These are phyloP conservation scores for Crepidotus sp. DNA, from an alignment of 1,284 basidiomycete species.

Conservation along the genomic window DNA sequence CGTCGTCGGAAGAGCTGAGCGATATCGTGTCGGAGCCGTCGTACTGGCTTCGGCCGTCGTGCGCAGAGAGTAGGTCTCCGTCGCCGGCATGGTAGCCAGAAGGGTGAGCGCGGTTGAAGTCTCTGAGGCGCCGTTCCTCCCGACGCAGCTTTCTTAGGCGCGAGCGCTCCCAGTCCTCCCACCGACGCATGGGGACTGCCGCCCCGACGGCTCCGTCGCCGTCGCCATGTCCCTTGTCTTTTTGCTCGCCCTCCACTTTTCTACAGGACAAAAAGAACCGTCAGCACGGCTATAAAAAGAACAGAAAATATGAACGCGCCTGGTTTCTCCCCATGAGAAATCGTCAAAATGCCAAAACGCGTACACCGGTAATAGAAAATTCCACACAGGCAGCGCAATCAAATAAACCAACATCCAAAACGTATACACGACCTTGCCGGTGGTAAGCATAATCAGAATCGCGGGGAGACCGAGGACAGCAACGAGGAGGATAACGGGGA, in stretches of 20 bases:
- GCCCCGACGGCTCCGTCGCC: slow-evolving; percentile 51
- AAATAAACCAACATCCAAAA: slow-evolving; percentile 98
- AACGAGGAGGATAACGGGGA: slow-evolving; percentile 84
- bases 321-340: slow-evolving; percentile 97
- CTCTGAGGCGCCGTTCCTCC: slow-evolving; percentile 76
- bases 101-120: slow-evolving; percentile 70
- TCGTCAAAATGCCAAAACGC: slow-evolving; percentile 99
- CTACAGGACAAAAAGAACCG: slow-evolving; percentile 40
- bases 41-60: slow-evolving; percentile 52
- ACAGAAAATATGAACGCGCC: slow-evolving; percentile 41
- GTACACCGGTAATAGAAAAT: slow-evolving; percentile 83
- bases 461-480: slow-evolving; percentile 92
- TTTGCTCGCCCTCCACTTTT: slow-evolving; percentile 87
- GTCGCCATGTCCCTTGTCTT: slow-evolving; percentile 68
- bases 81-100: slow-evolving; percentile 59
- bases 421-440: slow-evolving; percentile 90
- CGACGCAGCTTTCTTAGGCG: slow-evolving; percentile 85
- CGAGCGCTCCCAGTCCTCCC: slow-evolving; percentile 99
- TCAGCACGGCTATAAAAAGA: slow-evolving; percentile 12
- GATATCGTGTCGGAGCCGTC: slow-evolving; percentile 72
- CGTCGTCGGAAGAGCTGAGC: slow-evolving; percentile 81
- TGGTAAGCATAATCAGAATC: slow-evolving; percentile 88
- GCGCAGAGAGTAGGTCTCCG: slow-evolving; percentile 48
- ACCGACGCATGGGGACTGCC: slow-evolving; percentile 82
- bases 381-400: slow-evolving; percentile 89